Evolutionary conservation across 2,329 filamentous ascomycete species (phyloP).

Genomic region (Fusarium palustre): DNA sequence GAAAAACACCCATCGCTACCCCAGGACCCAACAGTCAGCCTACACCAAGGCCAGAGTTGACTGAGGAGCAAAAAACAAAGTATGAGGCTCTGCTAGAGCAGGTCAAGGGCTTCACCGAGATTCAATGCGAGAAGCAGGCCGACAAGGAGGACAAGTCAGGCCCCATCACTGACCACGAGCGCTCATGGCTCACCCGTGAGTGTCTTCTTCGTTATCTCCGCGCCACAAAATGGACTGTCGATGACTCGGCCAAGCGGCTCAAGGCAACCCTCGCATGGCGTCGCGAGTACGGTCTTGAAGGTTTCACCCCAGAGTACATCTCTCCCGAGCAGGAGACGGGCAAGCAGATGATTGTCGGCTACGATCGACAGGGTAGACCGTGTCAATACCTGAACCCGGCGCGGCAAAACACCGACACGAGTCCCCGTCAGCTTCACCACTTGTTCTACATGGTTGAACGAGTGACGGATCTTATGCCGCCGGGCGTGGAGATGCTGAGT

Average conservation of each 20-base stretch:
- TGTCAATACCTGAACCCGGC: constrained; percentile 92
- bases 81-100: constrained; percentile 80
- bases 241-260: constrained; percentile 82
- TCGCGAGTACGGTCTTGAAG: constrained; percentile 86
- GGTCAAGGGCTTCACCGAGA: constrained; percentile 76
- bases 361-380: constrained; percentile 84
- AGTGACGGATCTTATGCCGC: constrained; percentile 85
- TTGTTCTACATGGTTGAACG: constrained; percentile 96
- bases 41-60: constrained; percentile 69
- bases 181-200: constrained; percentile 90
- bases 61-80: constrained; percentile 81
- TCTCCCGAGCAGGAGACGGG: constrained; percentile 95
- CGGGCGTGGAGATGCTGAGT: constrained; percentile 86
- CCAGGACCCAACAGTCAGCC: constrained; percentile 71
- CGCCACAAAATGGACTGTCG: constrained; percentile 88
- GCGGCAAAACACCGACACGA: constrained; percentile 90
- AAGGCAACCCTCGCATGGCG: constrained; percentile 87
- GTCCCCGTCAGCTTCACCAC: constrained; percentile 89
- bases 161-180: constrained; percentile 81
- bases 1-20: constrained; percentile 67
- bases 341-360: constrained; percentile 91
- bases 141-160: constrained; percentile 65
- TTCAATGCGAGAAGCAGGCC: constrained; percentile 63
- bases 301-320: constrained; percentile 86
- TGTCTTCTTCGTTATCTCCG: constrained; percentile 93